A percentile compares a stretch with the other conserved stretches of the same genome.
These are phyloP conservation scores for Phyllosticta paracitricarpa DNA, from an alignment of 2,329 filamentous ascomycete genomes.

Conservation along the genomic window DNA sequence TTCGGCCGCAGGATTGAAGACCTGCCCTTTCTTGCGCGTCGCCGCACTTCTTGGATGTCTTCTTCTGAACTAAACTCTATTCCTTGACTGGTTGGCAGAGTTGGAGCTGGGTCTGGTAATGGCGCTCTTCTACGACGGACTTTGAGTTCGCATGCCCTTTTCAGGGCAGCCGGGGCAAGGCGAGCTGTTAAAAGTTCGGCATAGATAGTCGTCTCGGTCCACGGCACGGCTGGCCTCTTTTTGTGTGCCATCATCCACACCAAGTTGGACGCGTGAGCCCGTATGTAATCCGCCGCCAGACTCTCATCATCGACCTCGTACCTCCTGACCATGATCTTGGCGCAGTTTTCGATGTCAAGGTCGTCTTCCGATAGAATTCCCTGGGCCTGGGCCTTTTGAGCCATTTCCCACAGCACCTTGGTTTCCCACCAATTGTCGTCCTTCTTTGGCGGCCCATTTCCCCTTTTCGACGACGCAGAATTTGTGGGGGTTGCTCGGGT, in stretches of 20 bases:
- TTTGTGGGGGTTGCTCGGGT: neutral
- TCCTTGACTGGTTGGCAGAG: neutral
- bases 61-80: slow-evolving; percentile 10
- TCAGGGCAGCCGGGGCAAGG: slow-evolving; percentile 22
- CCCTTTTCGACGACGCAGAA: neutral
- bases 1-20: slow-evolving; percentile 27
- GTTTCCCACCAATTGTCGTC: slow-evolving; percentile 32
- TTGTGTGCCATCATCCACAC: slow-evolving; percentile 30
- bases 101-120: slow-evolving; percentile 5
- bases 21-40: slow-evolving; percentile 18
- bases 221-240: slow-evolving; percentile 20
- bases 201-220: slow-evolving; percentile 24
- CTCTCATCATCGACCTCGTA: slow-evolving; percentile 28
- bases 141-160: slow-evolving; percentile 21
- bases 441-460: slow-evolving; percentile 20
- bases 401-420: slow-evolving; percentile 28
- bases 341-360: slow-evolving; percentile 24
- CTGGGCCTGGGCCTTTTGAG: slow-evolving; percentile 28
- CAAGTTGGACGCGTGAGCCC: slow-evolving; percentile 27
- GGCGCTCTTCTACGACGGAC: slow-evolving; percentile 22
- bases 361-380: slow-evolving; percentile 20
- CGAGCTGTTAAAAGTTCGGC: slow-evolving; percentile 19
- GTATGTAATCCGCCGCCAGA: slow-evolving; percentile 22
- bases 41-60: slow-evolving; percentile 14
- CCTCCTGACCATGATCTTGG: slow-evolving; percentile 23